A percentile compares a stretch with the other conserved stretches of the same genome.
phyloP scores from a whole-genome alignment of 2,329 filamentous ascomycete genomes.

The Polychaeton citri region DNA sequence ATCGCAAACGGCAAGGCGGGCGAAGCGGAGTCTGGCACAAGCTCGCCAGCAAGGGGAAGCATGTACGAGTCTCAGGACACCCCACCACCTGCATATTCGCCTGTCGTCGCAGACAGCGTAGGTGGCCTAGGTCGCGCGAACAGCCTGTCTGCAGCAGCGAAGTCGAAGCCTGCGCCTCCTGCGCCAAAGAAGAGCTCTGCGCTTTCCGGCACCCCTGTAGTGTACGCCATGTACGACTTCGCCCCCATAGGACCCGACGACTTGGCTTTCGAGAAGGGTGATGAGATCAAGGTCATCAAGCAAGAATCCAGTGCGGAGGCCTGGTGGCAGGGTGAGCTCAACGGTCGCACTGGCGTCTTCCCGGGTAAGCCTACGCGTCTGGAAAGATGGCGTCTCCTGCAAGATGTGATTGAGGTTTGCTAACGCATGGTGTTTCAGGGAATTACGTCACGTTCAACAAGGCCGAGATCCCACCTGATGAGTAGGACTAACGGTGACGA shows the following conservation, averaged over 20 bases:
- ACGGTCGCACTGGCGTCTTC: constrained; percentile 74
- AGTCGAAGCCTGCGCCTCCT: constrained; percentile 37
- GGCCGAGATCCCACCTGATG: background rate
- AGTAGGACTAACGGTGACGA: too few relatives aligned
- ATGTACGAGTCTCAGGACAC: constrained; percentile 4
- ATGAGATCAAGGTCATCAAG: constrained; percentile 75
- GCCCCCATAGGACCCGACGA: constrained; percentile 92
- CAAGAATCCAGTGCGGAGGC: constrained; percentile 83
- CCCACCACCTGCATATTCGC: constrained; percentile 16
- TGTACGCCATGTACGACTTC: constrained; percentile 89
- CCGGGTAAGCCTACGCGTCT: constrained; percentile 73
- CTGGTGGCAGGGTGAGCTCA: constrained; percentile 77
- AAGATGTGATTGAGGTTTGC: background rate
- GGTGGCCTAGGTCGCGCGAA: constrained; percentile 18
- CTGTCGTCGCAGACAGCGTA: constrained; percentile 2
- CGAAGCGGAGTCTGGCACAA: constrained; percentile 1
- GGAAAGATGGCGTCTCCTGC: background rate
- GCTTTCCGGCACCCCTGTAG: constrained; percentile 50
- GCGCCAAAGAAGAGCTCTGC: constrained; percentile 58
- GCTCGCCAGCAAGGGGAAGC: constrained; percentile 16
- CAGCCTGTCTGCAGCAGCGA: constrained; percentile 29
- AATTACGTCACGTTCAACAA: constrained; percentile 1
- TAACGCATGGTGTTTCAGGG: background rate
- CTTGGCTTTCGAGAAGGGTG: constrained; percentile 76
- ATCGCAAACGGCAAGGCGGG: constrained; percentile 16